Evolutionary conservation across 2,329 filamentous ascomycete genomes (phyloP).

Genomic region (Aureobasidium melanogenum): DNA sequence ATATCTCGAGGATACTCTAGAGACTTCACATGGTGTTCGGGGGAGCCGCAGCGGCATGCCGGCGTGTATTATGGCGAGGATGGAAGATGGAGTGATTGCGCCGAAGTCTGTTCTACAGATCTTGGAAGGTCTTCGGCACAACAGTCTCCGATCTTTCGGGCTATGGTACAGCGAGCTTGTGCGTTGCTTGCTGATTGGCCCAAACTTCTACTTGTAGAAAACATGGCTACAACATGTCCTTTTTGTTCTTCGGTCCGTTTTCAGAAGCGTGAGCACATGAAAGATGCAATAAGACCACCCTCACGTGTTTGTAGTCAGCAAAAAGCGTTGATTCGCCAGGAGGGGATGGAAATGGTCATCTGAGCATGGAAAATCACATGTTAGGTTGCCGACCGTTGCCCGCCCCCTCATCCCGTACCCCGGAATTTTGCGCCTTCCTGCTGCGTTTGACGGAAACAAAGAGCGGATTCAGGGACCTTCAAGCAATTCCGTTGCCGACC

Average conservation of each 20-base stretch:
- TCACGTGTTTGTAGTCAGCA: conserved; percentile 2
- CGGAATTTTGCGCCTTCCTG: background rate
- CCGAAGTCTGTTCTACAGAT: conserved; percentile 13
- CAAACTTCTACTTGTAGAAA: background rate
- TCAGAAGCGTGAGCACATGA: background rate
- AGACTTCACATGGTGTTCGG: conserved; percentile 12
- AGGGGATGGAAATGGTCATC: conserved; percentile 1
- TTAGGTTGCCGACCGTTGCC: background rate
- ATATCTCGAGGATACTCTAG: conserved; percentile 1
- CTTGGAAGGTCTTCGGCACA: conserved; percentile 1
- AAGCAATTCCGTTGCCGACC: background rate
- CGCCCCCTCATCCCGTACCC: background rate
- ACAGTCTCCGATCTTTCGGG: background rate
- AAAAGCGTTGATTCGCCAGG: background rate
- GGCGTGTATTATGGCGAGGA: conserved; percentile 8
- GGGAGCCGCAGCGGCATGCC: conserved; percentile 11
- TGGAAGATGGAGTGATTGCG: conserved; percentile 5
- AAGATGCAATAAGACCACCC: conserved; percentile 1
- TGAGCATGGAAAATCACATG: conserved; percentile 2
- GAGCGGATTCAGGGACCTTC: background rate
- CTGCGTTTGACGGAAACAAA: background rate
- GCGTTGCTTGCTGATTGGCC: background rate
- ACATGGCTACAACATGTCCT: background rate
- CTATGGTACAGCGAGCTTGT: background rate
- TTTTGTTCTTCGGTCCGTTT: background rate